Base-by-base conservation (phyloP, 1,139 yeast genomes). In the Blastobotrys apis region DNA sequence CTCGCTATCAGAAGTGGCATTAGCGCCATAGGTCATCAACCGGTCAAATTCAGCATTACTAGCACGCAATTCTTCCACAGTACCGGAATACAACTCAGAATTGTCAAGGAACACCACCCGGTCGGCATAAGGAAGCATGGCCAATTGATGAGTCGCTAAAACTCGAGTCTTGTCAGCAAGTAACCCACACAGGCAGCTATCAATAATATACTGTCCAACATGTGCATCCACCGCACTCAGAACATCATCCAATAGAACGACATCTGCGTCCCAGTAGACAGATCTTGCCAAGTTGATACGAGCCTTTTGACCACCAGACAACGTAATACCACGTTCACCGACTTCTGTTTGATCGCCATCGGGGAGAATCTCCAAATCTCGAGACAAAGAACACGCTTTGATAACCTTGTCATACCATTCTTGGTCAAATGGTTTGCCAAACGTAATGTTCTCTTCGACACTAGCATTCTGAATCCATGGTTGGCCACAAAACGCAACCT, bases 291-390 rank as follows among this genome's bases (percentile, higher is more conserved):
- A 69, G 55, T 81, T 82, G 53, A 86, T 77, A 58, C 95, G 74
- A 0, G 95, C 94, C 66, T 88, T 88, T 63, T 88, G 97, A 34
- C 97, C 97, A 48, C 97, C 97, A 3, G 95, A 85, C 34, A 88
- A 67, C 0, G 94, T 87, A 53, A 88, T 84, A 53, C 97, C 97
- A 54, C 94, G 77, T 63, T 88, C 97, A 50, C 97, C 97, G 47
- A 88, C 84, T 64, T 87, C 95, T 2, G 96, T 85, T 42, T 64
- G 62, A 59, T 88, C 97, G 45, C 95, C 92, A 33, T 84, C 94
- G 2, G 92, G 86, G 41, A 87, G 68, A 39, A 73, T 72, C 19
- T 78, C 80, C 50, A 87, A 69, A 65, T 87, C 96, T 36, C 80
- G 75, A 32, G 69, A 69, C 47, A 87, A 71, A 1, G 86, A 76